Percentiles rank a stretch among this genome's conserved stretches.
These are phyloP conservation scores for Mycotypha africana DNA, from an alignment of 371 early-diverging fungal genomes.

Conservation along the genomic window DNA sequence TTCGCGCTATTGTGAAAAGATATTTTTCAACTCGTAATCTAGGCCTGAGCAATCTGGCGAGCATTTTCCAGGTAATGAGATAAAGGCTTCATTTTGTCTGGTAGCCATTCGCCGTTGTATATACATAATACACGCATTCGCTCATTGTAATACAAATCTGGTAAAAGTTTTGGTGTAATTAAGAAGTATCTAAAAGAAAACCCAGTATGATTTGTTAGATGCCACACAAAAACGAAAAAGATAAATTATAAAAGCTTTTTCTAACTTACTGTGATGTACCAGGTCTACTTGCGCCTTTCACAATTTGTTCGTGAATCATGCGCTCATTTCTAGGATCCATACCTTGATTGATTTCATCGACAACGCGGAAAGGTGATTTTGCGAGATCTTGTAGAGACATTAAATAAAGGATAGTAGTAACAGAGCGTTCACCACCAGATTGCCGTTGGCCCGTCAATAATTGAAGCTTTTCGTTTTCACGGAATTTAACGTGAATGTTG, in stretches of 20 bases:
- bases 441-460: constrained; percentile 89
- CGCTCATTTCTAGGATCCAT: constrained; percentile 99
- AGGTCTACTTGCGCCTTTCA: constrained; percentile 61
- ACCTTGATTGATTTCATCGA: constrained; percentile 99
- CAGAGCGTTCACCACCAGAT: constrained; percentile 97
- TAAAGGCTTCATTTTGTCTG: constrained; percentile 38
- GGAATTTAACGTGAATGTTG: constrained; percentile 91
- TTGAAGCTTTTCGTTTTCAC: constrained; percentile 85
- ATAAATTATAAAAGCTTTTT: no score
- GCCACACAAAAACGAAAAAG: not conserved
- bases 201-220: not conserved
- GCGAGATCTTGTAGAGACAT: constrained; percentile 92
- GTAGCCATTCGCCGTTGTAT: constrained; percentile 91
- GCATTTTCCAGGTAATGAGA: constrained; percentile 24
- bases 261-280: constrained; percentile 71
- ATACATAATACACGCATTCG: constrained; percentile 92
- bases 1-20: no score
- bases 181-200: constrained; percentile 75
- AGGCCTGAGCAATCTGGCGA: constrained; percentile 2
- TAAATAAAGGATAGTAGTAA: constrained; percentile 96
- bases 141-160: constrained; percentile 89
- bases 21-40: no score
- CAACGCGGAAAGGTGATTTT: constrained; percentile 95
- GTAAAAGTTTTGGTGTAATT: constrained; percentile 99
- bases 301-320: constrained; percentile 91